Evolutionary conservation across 768 basidiomycete species (phyloP).

Genomic region (Podaxis sp.): DNA sequence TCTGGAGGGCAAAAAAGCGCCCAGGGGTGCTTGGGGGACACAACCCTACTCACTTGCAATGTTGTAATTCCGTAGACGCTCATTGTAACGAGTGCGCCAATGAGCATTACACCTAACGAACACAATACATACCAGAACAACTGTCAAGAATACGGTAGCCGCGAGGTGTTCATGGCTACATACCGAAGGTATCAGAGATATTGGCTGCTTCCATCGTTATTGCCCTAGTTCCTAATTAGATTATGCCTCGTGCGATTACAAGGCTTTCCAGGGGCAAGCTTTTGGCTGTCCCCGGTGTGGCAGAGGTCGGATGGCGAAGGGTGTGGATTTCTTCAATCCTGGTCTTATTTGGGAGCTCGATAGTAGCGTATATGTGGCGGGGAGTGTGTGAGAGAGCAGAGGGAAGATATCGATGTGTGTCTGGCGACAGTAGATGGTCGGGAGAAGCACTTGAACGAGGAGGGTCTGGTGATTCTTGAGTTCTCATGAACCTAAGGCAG

Average conservation of each 20-base stretch:
- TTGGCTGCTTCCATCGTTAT: neutral
- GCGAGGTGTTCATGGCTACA: neutral
- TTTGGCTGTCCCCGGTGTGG: too few relatives aligned
- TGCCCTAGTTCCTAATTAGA: neutral
- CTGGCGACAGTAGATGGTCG: constrained; percentile 10
- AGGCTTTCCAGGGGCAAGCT: too few relatives aligned
- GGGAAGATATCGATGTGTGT: neutral
- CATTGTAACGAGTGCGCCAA: constrained; percentile 33
- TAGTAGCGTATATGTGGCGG: neutral
- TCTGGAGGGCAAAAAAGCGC: neutral
- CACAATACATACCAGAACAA: neutral
- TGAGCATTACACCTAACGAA: constrained; percentile 31
- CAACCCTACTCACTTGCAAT: constrained; percentile 28
- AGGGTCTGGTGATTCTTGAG: neutral
- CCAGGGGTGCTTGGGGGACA: neutral
- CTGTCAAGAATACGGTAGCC: neutral
- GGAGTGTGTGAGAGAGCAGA: constrained; percentile 1
- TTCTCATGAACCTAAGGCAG: neutral
- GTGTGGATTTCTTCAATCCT: neutral
- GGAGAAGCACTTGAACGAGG: constrained; percentile 12
- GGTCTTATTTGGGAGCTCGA: neutral
- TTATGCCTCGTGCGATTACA: neutral
- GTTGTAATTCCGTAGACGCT: constrained; percentile 39
- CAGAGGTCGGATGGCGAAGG: neutral
- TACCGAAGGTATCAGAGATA: constrained; percentile 28